These are phyloP conservation scores for Cucumis variabilis DNA, from an alignment of 331 rosid genomes.

Conservation along the genomic window DNA sequence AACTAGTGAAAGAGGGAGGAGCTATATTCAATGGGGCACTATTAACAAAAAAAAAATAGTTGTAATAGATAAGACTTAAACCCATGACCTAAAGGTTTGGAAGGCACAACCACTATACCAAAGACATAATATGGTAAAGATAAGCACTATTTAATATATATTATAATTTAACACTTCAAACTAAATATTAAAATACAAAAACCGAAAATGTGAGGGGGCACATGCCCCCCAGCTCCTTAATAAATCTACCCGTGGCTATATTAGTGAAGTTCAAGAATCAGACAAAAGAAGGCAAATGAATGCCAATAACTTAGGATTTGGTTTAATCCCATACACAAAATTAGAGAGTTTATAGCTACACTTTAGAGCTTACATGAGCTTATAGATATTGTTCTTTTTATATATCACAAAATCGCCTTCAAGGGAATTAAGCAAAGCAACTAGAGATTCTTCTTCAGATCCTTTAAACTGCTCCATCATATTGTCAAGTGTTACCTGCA, in stretches of 20 bases:
- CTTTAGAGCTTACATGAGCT: constrained; percentile 51
- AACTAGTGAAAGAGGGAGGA: background rate
- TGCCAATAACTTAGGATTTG: background rate
- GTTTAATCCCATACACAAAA: background rate
- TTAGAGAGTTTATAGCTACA: background rate
- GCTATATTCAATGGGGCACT: too few relatives aligned
- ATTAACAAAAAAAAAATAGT: too few relatives aligned
- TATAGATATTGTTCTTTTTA: constrained; percentile 59
- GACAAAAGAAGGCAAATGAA: background rate
- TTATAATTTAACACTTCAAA: too few relatives aligned
- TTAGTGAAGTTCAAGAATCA: background rate
- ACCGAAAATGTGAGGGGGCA: too few relatives aligned
- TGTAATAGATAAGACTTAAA: too few relatives aligned
- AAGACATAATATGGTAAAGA: too few relatives aligned
- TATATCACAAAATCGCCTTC: constrained; percentile 73
- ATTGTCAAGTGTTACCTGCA: constrained; percentile 66
- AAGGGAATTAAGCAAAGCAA: constrained; percentile 55
- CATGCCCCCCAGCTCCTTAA: too few relatives aligned
- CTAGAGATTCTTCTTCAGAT: constrained; percentile 56
- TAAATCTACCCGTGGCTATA: too few relatives aligned
- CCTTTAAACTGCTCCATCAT: constrained; percentile 71
- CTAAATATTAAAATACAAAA: too few relatives aligned
- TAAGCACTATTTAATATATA: too few relatives aligned
- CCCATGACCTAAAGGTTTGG: too few relatives aligned
- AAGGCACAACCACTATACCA: too few relatives aligned